phyloP scores from a whole-genome alignment of 306 rosid species.

The Comarum palustre region DNA sequence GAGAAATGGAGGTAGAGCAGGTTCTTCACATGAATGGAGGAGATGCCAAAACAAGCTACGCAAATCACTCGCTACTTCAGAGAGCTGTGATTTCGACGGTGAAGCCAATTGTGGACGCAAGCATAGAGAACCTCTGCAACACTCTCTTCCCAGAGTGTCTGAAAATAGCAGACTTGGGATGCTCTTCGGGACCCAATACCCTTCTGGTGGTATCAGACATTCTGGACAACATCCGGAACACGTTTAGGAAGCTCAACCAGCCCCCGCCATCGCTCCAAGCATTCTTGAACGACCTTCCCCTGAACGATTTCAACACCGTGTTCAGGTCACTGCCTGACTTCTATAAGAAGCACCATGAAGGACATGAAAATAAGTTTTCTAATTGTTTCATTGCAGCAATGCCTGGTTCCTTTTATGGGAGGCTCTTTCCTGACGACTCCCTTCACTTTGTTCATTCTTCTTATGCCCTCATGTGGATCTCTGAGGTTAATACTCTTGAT shows the following conservation, averaged over 20 bases:
- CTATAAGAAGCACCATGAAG: constrained; percentile 1
- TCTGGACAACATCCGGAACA: background rate
- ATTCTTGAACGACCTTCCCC: constrained; percentile 45
- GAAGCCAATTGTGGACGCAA: constrained; percentile 24
- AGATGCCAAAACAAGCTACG: constrained; percentile 15
- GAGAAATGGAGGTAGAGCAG: constrained; percentile 12
- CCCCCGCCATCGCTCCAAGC: constrained; percentile 27
- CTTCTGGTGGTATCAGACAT: constrained; percentile 15
- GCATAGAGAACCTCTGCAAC: constrained; percentile 11
- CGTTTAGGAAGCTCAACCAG: background rate
- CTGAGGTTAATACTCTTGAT: constrained; percentile 22
- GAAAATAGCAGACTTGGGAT: constrained; percentile 47
- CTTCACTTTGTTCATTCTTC: constrained; percentile 46
- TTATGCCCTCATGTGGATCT: constrained; percentile 43
- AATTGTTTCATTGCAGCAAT: constrained; percentile 41
- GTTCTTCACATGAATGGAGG: constrained; percentile 24
- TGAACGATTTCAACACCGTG: constrained; percentile 49
- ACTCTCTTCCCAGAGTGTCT: constrained; percentile 22
- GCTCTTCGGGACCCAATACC: constrained; percentile 43
- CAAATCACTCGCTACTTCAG: constrained; percentile 18
- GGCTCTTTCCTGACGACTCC: constrained; percentile 41
- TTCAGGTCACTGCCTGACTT: constrained; percentile 38
- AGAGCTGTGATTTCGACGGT: background rate
- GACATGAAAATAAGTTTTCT: background rate
- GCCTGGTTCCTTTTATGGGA: constrained; percentile 52